phyloP scores from a whole-genome alignment of 768 basidiomycete genomes.

The Naganishia randhawae region DNA sequence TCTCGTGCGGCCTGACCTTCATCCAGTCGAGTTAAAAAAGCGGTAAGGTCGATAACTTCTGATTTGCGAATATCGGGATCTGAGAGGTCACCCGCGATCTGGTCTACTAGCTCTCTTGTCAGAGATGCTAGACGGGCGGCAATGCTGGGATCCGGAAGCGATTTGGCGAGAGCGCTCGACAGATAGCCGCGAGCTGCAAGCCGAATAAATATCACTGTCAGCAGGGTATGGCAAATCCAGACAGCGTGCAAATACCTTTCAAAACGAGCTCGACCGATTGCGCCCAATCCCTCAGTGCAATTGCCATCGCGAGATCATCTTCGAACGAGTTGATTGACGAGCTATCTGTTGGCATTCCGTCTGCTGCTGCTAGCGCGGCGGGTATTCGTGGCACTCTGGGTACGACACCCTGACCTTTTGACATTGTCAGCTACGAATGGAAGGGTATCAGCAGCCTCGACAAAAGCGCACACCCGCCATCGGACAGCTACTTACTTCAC shows the following conservation, averaged over 20 bases:
- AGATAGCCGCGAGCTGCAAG: neutral
- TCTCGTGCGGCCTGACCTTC: constrained; percentile 73
- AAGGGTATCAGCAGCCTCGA: too few species aligned
- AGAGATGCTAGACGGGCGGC: constrained; percentile 62
- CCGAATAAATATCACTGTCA: neutral
- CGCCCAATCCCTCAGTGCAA: constrained; percentile 82
- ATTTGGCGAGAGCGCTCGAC: constrained; percentile 51
- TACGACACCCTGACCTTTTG: neutral
- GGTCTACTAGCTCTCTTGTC: constrained; percentile 62
- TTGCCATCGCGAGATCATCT: constrained; percentile 85
- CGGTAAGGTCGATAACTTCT: constrained; percentile 65
- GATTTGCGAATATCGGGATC: constrained; percentile 73
- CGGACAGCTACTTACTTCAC: constrained; percentile 45
- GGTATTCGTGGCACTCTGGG: constrained; percentile 60
- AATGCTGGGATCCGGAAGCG: constrained; percentile 46
- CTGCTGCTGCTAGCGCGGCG: constrained; percentile 62
- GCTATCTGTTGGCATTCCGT: constrained; percentile 62
- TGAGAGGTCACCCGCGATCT: constrained; percentile 70
- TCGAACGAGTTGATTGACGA: constrained; percentile 68
- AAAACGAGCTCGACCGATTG: constrained; percentile 80
- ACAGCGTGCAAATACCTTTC: constrained; percentile 59
- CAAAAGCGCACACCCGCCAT: neutral
- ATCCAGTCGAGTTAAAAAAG: constrained; percentile 69
- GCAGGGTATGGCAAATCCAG: neutral
- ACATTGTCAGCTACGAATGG: neutral